phyloP scores from a whole-genome alignment of 805 yeast species.

The Nakazawaea peltata region DNA sequence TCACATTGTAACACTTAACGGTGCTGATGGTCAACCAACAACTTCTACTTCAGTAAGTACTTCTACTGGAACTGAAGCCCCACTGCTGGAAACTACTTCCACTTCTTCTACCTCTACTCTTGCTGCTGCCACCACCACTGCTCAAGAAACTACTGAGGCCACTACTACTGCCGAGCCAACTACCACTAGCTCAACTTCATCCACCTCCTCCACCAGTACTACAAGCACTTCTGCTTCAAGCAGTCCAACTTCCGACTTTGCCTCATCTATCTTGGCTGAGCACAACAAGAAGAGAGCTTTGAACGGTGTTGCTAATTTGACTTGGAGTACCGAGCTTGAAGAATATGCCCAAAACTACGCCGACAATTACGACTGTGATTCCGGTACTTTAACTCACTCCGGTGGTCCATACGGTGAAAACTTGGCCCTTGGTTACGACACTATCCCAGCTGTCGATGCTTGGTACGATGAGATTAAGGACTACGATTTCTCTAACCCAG shows the following conservation, averaged over 20 bases:
- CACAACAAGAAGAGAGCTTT: slow-evolving; percentile 55
- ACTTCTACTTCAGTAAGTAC: slow-evolving; percentile 7
- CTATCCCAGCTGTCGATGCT: slow-evolving; percentile 49
- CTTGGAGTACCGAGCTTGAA: slow-evolving; percentile 50
- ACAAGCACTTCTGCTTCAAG: slow-evolving; percentile 12
- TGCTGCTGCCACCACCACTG: slow-evolving; percentile 13
- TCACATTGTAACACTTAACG: slow-evolving; percentile 6
- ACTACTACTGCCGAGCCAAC: slow-evolving; percentile 10
- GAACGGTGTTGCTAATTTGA: slow-evolving; percentile 42
- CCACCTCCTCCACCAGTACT: slow-evolving; percentile 14
- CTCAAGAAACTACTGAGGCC: slow-evolving; percentile 12
- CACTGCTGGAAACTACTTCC: slow-evolving; percentile 12
- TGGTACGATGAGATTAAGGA: slow-evolving; percentile 63
- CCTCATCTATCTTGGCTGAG: slow-evolving; percentile 37
- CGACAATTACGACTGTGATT: slow-evolving; percentile 43
- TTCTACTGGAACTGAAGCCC: slow-evolving; percentile 8
- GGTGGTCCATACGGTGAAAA: slow-evolving; percentile 69
- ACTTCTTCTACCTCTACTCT: slow-evolving; percentile 12
- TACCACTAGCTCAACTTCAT: slow-evolving; percentile 12
- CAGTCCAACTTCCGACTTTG: slow-evolving; percentile 16
- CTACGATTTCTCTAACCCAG: slow-evolving; percentile 48
- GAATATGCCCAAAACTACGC: slow-evolving; percentile 55
- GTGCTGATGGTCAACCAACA: slow-evolving; percentile 4
- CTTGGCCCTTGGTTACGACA: slow-evolving; percentile 60
- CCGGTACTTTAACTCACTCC: slow-evolving; percentile 57